Evolutionary conservation across 192 early-diverging fungal genomes (phyloP).

Genomic region (Gryganskiella cystojenkinii): DNA sequence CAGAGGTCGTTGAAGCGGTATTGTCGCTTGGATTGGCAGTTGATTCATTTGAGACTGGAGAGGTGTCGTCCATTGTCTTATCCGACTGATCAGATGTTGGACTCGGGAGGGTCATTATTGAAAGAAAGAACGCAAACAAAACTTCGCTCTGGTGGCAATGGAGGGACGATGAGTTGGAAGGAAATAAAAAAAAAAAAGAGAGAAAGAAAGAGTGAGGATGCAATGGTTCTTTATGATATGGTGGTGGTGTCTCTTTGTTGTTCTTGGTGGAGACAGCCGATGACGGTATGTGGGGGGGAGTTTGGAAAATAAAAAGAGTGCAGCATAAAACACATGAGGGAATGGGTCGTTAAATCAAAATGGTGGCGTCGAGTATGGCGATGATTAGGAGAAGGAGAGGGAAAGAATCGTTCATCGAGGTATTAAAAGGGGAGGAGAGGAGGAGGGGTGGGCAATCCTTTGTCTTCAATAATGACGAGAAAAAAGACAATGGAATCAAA

Average conservation of each 20-base stretch:
- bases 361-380: no score
- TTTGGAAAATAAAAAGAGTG: background rate
- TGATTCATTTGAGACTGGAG: background rate
- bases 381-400: no score
- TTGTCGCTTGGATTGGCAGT: slow-evolving; percentile 1
- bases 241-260: no score
- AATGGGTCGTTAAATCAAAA: no score
- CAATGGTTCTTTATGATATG: no score
- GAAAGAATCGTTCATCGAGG: no score
- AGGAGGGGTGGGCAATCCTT: background rate
- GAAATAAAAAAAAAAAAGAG: background rate
- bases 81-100: background rate
- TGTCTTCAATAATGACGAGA: background rate
- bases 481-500: background rate
- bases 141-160: no score
- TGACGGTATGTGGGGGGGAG: no score
- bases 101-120: background rate
- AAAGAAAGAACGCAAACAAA: background rate
- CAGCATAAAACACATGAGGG: background rate
- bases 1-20: background rate
- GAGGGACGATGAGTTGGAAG: background rate
- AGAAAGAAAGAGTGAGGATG: background rate
- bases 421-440: background rate
- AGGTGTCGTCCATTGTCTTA: background rate
- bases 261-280: no score